Evolutionary conservation across 495 filamentous ascomycete species (phyloP).

Genomic region (Hyphodiscus hymeniophilus): DNA sequence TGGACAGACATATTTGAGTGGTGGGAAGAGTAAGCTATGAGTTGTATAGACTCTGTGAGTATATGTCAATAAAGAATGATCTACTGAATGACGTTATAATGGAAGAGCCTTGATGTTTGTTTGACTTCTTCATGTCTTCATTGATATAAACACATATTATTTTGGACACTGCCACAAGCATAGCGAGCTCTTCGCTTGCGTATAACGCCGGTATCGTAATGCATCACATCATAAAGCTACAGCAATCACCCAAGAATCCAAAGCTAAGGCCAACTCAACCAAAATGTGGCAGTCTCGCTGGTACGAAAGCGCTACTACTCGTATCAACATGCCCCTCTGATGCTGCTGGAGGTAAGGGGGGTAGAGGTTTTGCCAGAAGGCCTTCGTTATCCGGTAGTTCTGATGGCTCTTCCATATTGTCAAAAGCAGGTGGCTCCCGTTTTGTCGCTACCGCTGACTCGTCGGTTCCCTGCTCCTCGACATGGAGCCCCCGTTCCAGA

Average conservation of each 20-base stretch:
- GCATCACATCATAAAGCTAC: background rate
- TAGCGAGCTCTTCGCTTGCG: constrained; percentile 27
- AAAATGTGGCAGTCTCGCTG: constrained; percentile 22
- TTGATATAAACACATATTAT: background rate
- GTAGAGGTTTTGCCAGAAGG: no score
- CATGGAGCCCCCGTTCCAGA: constrained; percentile 53
- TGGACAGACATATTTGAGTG: constrained; percentile 41
- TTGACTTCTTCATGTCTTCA: background rate
- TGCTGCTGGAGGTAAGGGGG: background rate
- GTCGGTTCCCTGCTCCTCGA: background rate
- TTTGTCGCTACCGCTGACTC: constrained; percentile 9
- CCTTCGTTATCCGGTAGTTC: no score
- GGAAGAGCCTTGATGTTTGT: background rate
- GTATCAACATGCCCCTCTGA: background rate
- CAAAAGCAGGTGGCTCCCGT: background rate
- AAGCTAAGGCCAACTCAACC: constrained; percentile 1
- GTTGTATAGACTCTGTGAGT: background rate
- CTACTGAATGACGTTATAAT: background rate
- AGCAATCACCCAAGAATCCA: background rate
- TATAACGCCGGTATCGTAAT: constrained; percentile 19
- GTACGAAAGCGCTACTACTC: constrained; percentile 12
- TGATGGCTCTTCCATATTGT: constrained; percentile 21
- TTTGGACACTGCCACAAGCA: constrained; percentile 14
- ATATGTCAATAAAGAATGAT: background rate
- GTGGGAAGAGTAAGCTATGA: constrained; percentile 35